phyloP scores from a whole-genome alignment of 352 stramenopile genomes.

The Aphanomyces euteiches region DNA sequence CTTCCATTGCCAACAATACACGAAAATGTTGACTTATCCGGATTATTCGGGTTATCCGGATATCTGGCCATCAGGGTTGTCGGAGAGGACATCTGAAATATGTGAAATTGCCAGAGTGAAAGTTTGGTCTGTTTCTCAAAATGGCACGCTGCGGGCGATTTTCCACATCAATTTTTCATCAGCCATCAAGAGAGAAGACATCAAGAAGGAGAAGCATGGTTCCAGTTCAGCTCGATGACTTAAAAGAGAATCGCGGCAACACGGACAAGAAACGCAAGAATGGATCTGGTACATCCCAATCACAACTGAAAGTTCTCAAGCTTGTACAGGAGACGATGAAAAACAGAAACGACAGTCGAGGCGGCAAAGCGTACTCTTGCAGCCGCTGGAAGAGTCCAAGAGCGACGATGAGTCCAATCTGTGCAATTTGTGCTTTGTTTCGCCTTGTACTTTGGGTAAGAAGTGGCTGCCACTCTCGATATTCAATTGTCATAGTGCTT shows the following conservation, averaged over 20 bases:
- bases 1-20: background rate
- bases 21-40: background rate
- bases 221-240: background rate
- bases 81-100: no score
- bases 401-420: constrained; percentile 15
- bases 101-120: no score
- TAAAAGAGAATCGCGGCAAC: background rate
- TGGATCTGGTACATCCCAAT: background rate
- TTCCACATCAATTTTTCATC: no score
- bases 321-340: background rate
- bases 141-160: no score
- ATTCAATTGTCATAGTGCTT: constrained; percentile 17
- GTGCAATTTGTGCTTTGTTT: constrained; percentile 27
- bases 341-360: background rate
- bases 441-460: constrained; percentile 11
- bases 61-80: no score
- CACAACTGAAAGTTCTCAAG: background rate
- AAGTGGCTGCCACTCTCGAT: background rate
- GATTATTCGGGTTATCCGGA: no score
- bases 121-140: no score
- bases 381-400: background rate
- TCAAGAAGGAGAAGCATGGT: background rate
- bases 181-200: background rate
- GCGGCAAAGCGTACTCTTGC: constrained; percentile 4
- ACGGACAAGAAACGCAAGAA: background rate